Evolutionary conservation across 805 yeast species (phyloP), one percentile per base, ranked within the genome.

Genomic region (Yarrowia porcina): DNA sequence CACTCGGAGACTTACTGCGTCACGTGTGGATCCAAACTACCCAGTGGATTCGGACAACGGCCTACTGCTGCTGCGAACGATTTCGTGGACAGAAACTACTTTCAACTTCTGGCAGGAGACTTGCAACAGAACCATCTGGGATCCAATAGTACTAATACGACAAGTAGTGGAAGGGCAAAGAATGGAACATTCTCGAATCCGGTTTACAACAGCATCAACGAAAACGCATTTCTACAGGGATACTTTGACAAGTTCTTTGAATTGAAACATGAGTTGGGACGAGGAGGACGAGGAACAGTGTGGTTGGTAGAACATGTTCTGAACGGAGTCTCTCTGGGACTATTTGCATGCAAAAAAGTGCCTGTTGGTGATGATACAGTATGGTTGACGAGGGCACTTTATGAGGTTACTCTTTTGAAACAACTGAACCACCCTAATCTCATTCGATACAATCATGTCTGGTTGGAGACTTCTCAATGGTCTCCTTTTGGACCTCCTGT

Each of bases 381-480:
- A n/a, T 84, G 88, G 79, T 79, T 91, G 33, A 80, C 82, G 49
- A 84, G 83, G 65, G 91, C 89, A 5, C 76, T 91, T 56, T 81
- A 84, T 64, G 97, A 91, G 71, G 97, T 91, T 3, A 81, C 87
- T 66, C 82, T 92, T 57, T 74, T 91, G 75, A 56, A 79, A 73
- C 32, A 66, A 75, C 63, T 83, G 76, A 59, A 81, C 71, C 80
- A 80, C 66, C 77, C 82, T 47, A 88, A 90, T 71, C 79, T 91
- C 67, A 89, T 91, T 27, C 82, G 88, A 20, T 91, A 91, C 71
- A 90, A 91, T 70, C 97, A 91, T 73, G 97, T 90, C 25, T 91
- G 97, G 97, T 73, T 91, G 32, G 97, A 91, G 70, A 78, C 86
- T 69, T 88, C 82, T 41, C 72, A 76, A 18, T 71, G 81, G 28